Percentiles rank a stretch among this genome's conserved stretches.
Evolutionary conservation across 2,329 filamentous ascomycete species (phyloP).

Genomic region (Plectosphaerella sp.): DNA sequence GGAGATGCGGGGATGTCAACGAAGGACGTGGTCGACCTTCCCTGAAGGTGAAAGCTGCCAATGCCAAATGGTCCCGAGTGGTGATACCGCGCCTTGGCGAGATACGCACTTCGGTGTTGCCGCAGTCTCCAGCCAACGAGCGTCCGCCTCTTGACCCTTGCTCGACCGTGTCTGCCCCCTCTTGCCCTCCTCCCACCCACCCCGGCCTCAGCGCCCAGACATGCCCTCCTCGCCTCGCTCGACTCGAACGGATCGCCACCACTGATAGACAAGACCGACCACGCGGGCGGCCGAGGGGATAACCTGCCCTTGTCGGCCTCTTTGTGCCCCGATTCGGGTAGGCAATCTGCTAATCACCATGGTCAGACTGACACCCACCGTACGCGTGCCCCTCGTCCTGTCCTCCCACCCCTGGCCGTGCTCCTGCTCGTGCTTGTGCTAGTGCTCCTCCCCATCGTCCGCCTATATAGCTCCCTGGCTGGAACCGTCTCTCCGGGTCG

Average conservation of each 20-base stretch:
- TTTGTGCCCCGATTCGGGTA: not conserved
- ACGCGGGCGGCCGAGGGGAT: not conserved
- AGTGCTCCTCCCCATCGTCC: not conserved
- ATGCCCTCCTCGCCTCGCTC: not conserved
- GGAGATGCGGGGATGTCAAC: conserved; percentile 2
- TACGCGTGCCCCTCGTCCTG: no score
- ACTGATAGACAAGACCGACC: conserved; percentile 2
- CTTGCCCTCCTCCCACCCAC: not conserved
- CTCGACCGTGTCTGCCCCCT: not conserved
- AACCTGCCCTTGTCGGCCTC: not conserved
- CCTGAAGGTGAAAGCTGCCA: conserved; percentile 2
- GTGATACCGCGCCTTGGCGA: conserved; percentile 5
- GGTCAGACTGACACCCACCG: not conserved
- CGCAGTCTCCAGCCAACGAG: conserved; percentile 1
- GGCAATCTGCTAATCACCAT: not conserved
- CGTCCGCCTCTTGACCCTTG: not conserved
- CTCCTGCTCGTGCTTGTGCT: no score
- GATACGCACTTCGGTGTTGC: conserved; percentile 3
- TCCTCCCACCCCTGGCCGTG: no score
- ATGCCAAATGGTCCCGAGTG: conserved; percentile 3
- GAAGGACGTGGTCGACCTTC: conserved; percentile 1
- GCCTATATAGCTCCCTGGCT: not conserved
- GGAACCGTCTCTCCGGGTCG: not conserved
- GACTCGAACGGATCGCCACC: conserved; percentile 1
- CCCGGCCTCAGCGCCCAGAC: not conserved